Conservation (phyloP, 2,329 filamentous ascomycete genomes). For the Neofusicoccum sp. region DNA sequence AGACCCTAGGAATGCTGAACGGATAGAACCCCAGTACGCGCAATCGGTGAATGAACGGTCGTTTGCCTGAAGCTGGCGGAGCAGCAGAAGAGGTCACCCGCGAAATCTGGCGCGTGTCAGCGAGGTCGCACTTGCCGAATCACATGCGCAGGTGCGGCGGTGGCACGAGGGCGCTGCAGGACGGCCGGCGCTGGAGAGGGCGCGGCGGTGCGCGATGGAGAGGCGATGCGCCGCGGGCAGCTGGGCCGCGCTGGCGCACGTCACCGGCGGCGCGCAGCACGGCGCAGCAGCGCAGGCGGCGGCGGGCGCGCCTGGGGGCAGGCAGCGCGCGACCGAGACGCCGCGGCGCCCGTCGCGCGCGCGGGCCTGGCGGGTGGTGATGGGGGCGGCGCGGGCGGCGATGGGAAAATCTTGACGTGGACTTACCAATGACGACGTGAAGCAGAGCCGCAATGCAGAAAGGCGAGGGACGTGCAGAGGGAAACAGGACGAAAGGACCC, state of each 20-base stretch:
- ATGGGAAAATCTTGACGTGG: slow-evolving; percentile 19
- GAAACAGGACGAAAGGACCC: slow-evolving; percentile 25
- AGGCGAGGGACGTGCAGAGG: slow-evolving; percentile 23
- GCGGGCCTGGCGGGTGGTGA: not conserved
- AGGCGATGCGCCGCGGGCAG: slow-evolving; percentile 11
- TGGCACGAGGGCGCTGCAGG: slow-evolving; percentile 27
- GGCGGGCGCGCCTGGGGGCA: not conserved
- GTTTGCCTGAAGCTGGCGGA: slow-evolving; percentile 27
- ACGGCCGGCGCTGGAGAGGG: not conserved
- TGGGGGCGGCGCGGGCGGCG: not conserved
- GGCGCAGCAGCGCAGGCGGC: not conserved
- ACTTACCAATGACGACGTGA: slow-evolving; percentile 21
- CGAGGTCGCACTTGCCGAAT: slow-evolving; percentile 28
- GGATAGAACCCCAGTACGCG: slow-evolving; percentile 31
- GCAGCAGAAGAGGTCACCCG: slow-evolving; percentile 26
- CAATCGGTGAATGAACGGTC: slow-evolving; percentile 33
- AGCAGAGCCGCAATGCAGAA: slow-evolving; percentile 26
- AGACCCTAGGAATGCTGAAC: slow-evolving; percentile 21
- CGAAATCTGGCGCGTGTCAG: slow-evolving; percentile 30
- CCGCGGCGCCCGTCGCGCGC: not conserved
- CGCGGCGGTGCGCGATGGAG: not conserved
- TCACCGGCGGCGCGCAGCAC: not conserved
- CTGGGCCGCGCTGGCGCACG: not conserved
- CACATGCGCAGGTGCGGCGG: slow-evolving; percentile 30
- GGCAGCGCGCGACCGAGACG: not conserved